Conservation (phyloP, 345 rosid genomes). For the Microcos paniculata region DNA sequence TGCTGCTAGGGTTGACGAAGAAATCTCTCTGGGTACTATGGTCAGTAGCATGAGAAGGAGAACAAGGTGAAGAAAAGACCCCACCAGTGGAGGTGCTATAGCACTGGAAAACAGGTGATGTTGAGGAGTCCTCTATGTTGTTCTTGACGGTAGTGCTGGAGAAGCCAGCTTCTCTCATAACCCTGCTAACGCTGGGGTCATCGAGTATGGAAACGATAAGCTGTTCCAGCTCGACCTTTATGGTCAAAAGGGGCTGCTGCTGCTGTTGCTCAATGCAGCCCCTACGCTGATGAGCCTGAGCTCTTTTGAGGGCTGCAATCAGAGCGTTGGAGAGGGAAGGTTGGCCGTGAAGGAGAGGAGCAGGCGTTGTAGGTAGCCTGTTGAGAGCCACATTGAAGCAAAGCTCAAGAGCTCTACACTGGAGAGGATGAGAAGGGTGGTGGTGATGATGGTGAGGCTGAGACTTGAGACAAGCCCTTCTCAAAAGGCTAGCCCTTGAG, state of each 20-base stretch:
- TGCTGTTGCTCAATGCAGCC: constrained; percentile 72
- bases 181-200: constrained; percentile 85
- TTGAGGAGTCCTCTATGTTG: constrained; percentile 67
- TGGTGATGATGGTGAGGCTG: constrained; percentile 51
- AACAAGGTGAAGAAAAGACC: constrained; percentile 85
- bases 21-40: constrained; percentile 35
- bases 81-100: constrained; percentile 54
- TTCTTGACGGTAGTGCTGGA: constrained; percentile 75
- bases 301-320: constrained; percentile 72
- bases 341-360: constrained; percentile 39
- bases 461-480: constrained; percentile 73
- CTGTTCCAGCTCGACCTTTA: constrained; percentile 69
- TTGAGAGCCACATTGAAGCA: constrained; percentile 85
- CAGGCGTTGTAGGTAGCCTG: constrained; percentile 56
- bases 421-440: constrained; percentile 57
- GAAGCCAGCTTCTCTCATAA: constrained; percentile 93
- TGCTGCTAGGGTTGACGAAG: constrained; percentile 42
- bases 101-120: constrained; percentile 66
- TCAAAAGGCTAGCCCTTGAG: constrained; percentile 46
- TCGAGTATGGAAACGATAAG: constrained; percentile 70
- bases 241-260: constrained; percentile 59
- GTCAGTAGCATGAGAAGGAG: constrained; percentile 56
- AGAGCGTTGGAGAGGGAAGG: constrained; percentile 74
- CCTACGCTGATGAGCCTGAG: constrained; percentile 78
- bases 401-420: constrained; percentile 68